phyloP scores from a whole-genome alignment of 2,329 filamentous ascomycete species.

The Acrodontium crateriforme region DNA sequence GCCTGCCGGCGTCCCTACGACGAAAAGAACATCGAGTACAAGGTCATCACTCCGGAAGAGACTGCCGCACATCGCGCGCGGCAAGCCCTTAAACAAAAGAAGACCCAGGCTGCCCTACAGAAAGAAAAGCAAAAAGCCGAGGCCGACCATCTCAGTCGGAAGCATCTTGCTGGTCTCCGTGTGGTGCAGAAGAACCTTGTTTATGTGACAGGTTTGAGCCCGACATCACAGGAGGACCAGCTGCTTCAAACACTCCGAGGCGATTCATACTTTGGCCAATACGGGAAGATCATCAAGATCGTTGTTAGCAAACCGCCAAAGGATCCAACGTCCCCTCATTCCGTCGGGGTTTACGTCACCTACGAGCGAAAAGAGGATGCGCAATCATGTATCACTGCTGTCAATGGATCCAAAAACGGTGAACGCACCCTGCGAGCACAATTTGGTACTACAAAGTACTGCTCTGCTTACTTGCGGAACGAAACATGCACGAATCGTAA shows the following conservation, averaged over 20 bases:
- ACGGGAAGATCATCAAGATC: constrained; percentile 96
- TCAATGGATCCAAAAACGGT: constrained; percentile 84
- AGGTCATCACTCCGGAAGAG: constrained; percentile 90
- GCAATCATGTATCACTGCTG: constrained; percentile 59
- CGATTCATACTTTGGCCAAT: constrained; percentile 91
- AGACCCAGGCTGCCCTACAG: constrained; percentile 77
- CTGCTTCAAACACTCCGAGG: constrained; percentile 81
- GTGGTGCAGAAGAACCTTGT: constrained; percentile 98
- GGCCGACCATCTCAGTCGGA: constrained; percentile 86
- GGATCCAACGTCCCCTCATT: constrained; percentile 59
- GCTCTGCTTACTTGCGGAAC: constrained; percentile 87
- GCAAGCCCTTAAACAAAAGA: constrained; percentile 71
- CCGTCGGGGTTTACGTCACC: constrained; percentile 95
- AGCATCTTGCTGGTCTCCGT: constrained; percentile 86
- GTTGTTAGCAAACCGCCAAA: constrained; percentile 96
- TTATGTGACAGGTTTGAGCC: constrained; percentile 89
- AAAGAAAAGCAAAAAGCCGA: constrained; percentile 95
- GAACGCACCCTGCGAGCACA: constrained; percentile 66
- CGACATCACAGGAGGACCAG: constrained; percentile 82
- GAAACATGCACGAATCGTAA: constrained; percentile 91
- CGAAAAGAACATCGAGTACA: constrained; percentile 94
- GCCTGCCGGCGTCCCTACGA: constrained; percentile 92
- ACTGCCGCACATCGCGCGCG: constrained; percentile 58
- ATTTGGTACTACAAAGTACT: constrained; percentile 94
- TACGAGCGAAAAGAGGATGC: constrained; percentile 88